These are phyloP conservation scores for Leishmania gerbilli DNA, from an alignment of 208 protist species.

Conservation along the genomic window DNA sequence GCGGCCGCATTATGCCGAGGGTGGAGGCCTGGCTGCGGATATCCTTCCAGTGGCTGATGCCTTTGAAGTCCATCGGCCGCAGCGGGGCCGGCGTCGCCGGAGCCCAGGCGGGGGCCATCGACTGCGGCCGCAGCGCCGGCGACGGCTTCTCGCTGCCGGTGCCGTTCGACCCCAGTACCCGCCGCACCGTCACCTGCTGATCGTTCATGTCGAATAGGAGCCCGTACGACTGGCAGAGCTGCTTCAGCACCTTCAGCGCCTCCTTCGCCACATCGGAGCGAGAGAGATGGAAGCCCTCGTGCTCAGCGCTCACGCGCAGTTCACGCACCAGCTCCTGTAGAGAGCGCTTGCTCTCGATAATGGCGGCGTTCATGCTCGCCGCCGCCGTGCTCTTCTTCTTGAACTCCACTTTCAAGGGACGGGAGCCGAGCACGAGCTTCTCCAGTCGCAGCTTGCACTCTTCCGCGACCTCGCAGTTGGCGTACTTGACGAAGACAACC, in stretches of 20 bases:
- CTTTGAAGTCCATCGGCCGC: slow-evolving; percentile 75
- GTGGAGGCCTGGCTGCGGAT: slow-evolving; percentile 39
- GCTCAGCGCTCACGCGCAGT: slow-evolving; percentile 72
- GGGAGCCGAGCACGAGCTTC: slow-evolving; percentile 54
- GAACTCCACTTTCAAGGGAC: slow-evolving; percentile 80
- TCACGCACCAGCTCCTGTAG: slow-evolving; percentile 79
- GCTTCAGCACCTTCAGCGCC: slow-evolving; percentile 73
- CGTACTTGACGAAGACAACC: slow-evolving; percentile 85
- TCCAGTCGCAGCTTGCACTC: slow-evolving; percentile 91
- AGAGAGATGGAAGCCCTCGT: slow-evolving; percentile 74
- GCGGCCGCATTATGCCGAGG: slow-evolving; percentile 54
- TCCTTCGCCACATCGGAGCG: slow-evolving; percentile 66
- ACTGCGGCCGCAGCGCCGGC: slow-evolving; percentile 51
- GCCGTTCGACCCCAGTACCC: slow-evolving; percentile 41
- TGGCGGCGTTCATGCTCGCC: slow-evolving; percentile 1
- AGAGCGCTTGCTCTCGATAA: slow-evolving; percentile 33
- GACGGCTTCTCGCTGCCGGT: slow-evolving; percentile 53
- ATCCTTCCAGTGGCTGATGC: slow-evolving; percentile 77
- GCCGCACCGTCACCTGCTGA: slow-evolving; percentile 64
- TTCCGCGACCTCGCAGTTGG: slow-evolving; percentile 90
- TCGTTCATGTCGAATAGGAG: slow-evolving; percentile 65
- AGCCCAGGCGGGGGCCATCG: slow-evolving; percentile 36
- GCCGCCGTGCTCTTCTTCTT: slow-evolving; percentile 68
- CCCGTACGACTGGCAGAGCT: slow-evolving; percentile 77
- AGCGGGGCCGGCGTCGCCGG: slow-evolving; percentile 57